phyloP scores from a whole-genome alignment of 2,329 filamentous ascomycete genomes.

The Hypomyces rosellus region DNA sequence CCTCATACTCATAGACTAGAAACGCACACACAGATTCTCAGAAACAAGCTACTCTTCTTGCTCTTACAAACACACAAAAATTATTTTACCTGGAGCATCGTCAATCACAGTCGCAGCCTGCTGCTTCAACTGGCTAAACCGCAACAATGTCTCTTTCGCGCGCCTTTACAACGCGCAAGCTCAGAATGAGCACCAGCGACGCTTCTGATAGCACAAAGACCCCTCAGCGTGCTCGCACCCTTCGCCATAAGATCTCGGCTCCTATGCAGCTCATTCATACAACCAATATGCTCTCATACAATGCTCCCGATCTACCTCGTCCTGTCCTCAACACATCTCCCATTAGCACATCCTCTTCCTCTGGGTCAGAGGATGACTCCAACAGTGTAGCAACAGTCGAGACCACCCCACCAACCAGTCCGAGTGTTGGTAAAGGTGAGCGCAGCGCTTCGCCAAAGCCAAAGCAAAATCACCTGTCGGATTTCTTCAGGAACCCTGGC shows the following conservation, averaged over 20 bases:
- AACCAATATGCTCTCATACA: constrained; percentile 94
- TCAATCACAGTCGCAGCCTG: no score
- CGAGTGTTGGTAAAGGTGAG: constrained; percentile 55
- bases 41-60: no score
- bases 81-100: no score
- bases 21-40: no score
- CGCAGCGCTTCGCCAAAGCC: constrained; percentile 50
- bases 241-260: constrained; percentile 73
- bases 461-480: constrained; percentile 60
- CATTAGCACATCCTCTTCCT: constrained; percentile 27
- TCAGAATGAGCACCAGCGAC: constrained; percentile 45
- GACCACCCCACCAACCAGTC: constrained; percentile 61
- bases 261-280: constrained; percentile 86
- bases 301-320: constrained; percentile 72
- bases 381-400: constrained; percentile 52
- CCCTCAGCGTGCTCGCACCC: constrained; percentile 31
- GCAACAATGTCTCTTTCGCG: constrained; percentile 53
- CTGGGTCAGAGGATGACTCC: constrained; percentile 61
- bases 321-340: constrained; percentile 45
- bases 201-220: constrained; percentile 35
- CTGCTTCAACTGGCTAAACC: background rate
- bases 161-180: constrained; percentile 65
- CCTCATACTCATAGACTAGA: no score
- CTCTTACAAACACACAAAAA: no score
- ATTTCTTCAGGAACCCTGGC: constrained; percentile 54